Conservation (phyloP, 73 alveolate genomes). For the Urostyla sp. region DNA sequence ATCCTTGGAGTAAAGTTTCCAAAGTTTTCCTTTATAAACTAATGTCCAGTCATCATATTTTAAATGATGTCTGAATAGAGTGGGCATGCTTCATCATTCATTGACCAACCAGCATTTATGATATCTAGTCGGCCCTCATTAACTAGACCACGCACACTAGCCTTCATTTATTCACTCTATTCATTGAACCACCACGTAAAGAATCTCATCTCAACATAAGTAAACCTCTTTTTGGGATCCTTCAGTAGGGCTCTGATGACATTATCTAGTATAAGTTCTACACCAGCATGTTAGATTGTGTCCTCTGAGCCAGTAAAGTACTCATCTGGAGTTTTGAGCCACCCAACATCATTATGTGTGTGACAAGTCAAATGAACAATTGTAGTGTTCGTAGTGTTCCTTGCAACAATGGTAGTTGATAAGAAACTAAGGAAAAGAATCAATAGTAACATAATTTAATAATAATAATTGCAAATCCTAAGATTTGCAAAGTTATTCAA, state of each 20-base stretch:
- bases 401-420: too few relatives aligned
- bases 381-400: too few relatives aligned
- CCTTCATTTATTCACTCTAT: constrained; percentile 67
- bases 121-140: constrained; percentile 80
- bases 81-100: constrained; percentile 92
- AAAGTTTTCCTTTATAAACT: constrained; percentile 50
- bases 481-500: too few relatives aligned
- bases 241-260: constrained; percentile 64
- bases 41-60: constrained; percentile 81
- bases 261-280: constrained; percentile 52
- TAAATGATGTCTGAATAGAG: constrained; percentile 82
- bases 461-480: too few relatives aligned
- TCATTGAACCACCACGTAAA: constrained; percentile 85
- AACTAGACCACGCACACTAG: constrained; percentile 73
- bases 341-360: constrained; percentile 97
- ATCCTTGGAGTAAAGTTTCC: constrained; percentile 66
- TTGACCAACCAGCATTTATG: constrained; percentile 89
- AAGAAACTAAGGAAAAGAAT: too few relatives aligned
- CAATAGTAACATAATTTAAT: too few relatives aligned
- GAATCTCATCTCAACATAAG: constrained; percentile 89
- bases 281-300: constrained; percentile 41
- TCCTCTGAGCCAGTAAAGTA: constrained; percentile 69
- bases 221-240: constrained; percentile 68
- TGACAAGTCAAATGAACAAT: constrained; percentile 89
- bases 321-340: constrained; percentile 92